Evolutionary conservation across 140 eudicot genomes (phyloP).

Genomic region (Cichorium intybus): DNA sequence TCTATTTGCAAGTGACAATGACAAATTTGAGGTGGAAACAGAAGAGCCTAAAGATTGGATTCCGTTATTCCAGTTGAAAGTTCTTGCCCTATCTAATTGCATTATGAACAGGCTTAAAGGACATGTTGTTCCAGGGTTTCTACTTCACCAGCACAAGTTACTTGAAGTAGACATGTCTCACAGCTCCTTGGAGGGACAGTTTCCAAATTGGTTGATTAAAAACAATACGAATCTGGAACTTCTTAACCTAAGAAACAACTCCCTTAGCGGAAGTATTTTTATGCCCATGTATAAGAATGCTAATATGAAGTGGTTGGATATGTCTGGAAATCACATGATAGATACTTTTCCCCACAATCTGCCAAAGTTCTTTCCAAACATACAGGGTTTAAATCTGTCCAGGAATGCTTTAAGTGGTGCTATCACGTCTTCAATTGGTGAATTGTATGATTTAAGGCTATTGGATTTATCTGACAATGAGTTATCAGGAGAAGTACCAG

Average conservation of each 20-base stretch:
- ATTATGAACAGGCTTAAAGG: slow-evolving; percentile 12
- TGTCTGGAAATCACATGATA: slow-evolving; percentile 7
- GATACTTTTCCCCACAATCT: slow-evolving; percentile 7
- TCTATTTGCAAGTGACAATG: no score
- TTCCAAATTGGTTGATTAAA: no score
- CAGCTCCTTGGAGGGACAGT: slow-evolving; percentile 15
- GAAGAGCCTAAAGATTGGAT: slow-evolving; percentile 23
- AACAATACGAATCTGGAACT: neutral
- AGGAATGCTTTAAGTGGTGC: slow-evolving; percentile 5
- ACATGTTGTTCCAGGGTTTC: slow-evolving; percentile 21
- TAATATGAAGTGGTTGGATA: neutral
- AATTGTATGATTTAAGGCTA: neutral
- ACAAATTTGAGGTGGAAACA: no score
- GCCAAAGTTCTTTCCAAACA: neutral
- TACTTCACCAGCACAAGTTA: slow-evolving; percentile 23
- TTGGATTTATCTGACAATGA: no score
- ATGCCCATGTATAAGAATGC: neutral
- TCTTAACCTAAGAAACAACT: slow-evolving; percentile 8
- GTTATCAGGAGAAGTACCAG: slow-evolving; percentile 21
- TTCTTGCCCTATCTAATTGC: slow-evolving; percentile 14
- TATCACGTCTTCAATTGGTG: slow-evolving; percentile 11
- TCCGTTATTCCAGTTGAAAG: slow-evolving; percentile 25
- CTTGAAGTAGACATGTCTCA: slow-evolving; percentile 17
- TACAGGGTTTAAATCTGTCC: slow-evolving; percentile 8
- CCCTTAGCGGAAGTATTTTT: neutral